phyloP scores from a whole-genome alignment of 805 yeast species.

The Yamadazyma tumulicola region DNA sequence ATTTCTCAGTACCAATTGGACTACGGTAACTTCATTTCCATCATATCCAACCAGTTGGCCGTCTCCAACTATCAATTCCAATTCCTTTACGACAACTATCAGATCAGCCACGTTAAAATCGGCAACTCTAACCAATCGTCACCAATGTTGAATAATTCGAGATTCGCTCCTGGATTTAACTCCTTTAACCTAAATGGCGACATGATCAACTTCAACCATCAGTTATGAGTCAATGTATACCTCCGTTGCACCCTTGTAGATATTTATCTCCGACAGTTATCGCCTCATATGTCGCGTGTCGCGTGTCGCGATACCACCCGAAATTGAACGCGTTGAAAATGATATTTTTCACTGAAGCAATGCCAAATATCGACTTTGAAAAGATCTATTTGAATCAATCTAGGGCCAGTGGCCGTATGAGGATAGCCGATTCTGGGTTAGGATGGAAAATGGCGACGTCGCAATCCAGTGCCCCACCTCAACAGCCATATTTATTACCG shows the following conservation, averaged over 20 bases:
- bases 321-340: constrained; percentile 5
- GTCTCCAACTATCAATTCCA: constrained; percentile 34
- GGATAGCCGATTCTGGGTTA: constrained; percentile 93
- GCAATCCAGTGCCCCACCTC: constrained; percentile 3
- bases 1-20: constrained; percentile 25
- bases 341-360: constrained; percentile 10
- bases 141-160: constrained; percentile 1
- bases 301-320: constrained; percentile 1
- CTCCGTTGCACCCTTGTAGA: neutral
- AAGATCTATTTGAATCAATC: constrained; percentile 88
- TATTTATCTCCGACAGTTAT: neutral
- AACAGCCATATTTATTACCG: constrained; percentile 82
- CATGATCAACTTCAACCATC: neutral
- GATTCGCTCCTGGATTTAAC: neutral
- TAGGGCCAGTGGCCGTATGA: constrained; percentile 78
- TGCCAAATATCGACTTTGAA: constrained; percentile 75
- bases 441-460: constrained; percentile 85
- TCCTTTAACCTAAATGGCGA: constrained; percentile 1
- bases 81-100: constrained; percentile 41
- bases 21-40: constrained; percentile 30
- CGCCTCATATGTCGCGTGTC: constrained; percentile 1
- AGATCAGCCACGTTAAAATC: constrained; percentile 38
- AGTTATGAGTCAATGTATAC: constrained; percentile 1
- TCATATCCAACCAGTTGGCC: constrained; percentile 18
- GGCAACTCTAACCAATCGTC: neutral